Base-by-base conservation (phyloP, 306 rosid genomes). In the Argentina anserina region DNA sequence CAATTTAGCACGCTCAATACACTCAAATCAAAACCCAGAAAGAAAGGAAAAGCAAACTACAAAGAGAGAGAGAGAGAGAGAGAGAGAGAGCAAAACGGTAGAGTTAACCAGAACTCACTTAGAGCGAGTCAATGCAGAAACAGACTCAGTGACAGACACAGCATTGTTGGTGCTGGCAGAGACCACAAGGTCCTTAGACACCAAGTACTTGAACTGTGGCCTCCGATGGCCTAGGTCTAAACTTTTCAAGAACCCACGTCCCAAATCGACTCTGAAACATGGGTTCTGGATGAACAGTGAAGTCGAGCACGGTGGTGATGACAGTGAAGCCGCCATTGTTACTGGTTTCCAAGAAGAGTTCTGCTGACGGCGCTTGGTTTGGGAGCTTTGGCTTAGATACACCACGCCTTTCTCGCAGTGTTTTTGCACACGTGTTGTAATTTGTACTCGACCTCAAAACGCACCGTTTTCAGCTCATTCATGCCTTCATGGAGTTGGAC, bases 81-180 rank as follows among this genome's bases (percentile, higher is more conserved):
- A n/a, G n/a, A n/a, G n/a, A n/a, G 34, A 47, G 39, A 52, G n/a
- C 26, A n/a, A 28, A 45, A 31, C 31, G 10, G 13, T 3, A 36
- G 3, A 62, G n/a, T 20, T 3, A 29, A 41, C 15, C 1, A 23
- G 3, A 29, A 73, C 82, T 65, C 40, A 85, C 88, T 67, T 53
- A 53, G 82, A 74, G 43, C 49, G 73, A 73, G 72, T 45, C 64
- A 76, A 15, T 20, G 82, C 41, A 61, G 80, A 73, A 12, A 41
- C 52, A 37, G 86, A 53, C 36, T 71, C 77, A 61, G 29, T 67
- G 42, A 76, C 45, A 55, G 81, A 74, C 66, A 74, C 76, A 26
- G 81, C 84, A 79, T 70, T 80, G 14, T 50, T 62, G 26, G 46
- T 75, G 72, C 43, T 62, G 61, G 78, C 81, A 69, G 78, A 79